phyloP scores from a whole-genome alignment of 2,329 filamentous ascomycete genomes.

The Lecanicillium sp. region DNA sequence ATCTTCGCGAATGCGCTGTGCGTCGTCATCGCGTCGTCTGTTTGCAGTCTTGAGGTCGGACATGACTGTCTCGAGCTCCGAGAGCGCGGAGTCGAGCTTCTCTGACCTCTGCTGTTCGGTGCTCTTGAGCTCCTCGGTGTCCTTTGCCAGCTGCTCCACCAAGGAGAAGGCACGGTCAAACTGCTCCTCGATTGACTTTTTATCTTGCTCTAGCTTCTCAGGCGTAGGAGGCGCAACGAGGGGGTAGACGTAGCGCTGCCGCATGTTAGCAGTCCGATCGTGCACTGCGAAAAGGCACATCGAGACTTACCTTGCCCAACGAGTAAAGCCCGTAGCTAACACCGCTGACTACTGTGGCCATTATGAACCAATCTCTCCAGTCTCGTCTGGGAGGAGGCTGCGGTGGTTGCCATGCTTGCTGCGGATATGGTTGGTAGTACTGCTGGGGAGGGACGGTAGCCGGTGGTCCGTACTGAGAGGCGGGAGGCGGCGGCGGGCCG shows the following conservation, averaged over 20 bases:
- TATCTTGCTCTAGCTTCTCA: constrained; percentile 89
- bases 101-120: constrained; percentile 80
- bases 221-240: constrained; percentile 89
- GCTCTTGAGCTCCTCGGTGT: constrained; percentile 80
- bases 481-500: constrained; percentile 34
- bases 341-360: constrained; percentile 90
- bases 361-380: constrained; percentile 99
- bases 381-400: constrained; percentile 67
- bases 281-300: not conserved
- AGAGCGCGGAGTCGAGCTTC: constrained; percentile 70
- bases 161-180: constrained; percentile 88
- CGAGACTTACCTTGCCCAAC: constrained; percentile 64
- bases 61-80: constrained; percentile 78
- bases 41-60: constrained; percentile 73
- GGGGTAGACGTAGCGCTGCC: constrained; percentile 79
- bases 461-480: constrained; percentile 34
- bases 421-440: constrained; percentile 40
- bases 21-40: constrained; percentile 77
- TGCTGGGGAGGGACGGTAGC: constrained; percentile 33
- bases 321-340: constrained; percentile 84
- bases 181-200: constrained; percentile 82
- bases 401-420: constrained; percentile 49
- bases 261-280: constrained; percentile 14
- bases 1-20: constrained; percentile 77
- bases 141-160: constrained; percentile 83